Base-by-base conservation (phyloP, 305 asterid genomes). In the Ajuga reptans region DNA sequence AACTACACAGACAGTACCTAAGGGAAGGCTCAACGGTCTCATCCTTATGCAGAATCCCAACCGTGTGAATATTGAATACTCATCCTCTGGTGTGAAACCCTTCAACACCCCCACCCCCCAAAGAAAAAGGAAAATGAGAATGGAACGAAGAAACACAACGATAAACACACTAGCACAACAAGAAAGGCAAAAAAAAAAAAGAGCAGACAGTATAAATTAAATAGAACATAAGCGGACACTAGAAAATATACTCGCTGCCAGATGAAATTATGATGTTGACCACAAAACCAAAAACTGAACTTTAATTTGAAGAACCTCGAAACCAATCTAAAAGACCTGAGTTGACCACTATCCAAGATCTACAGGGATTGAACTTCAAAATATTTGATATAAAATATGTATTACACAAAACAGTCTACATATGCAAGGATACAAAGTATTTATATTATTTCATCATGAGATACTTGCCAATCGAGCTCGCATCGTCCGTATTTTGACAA, bases 381-480 rank as follows among this genome's bases (percentile, higher is more conserved):
- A 45, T 61, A 7, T 64, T 59, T 49, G 9, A 57, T 57, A 16
- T 74, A 53, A 41, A 6, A 37, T 72, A 60, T 41, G 69, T 36
- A 51, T 50, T 33, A 59, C 2, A 68, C 16, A 43, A 29, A 36
- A 68, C 12, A 57, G 53, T 51, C 67, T 66, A 41, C 46, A 56
- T 43, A 68, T 27, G 51, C 59, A 60, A 64, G 68, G 70, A 61
- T 58, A 42, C 59, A 47, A 73, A 77, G 45, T 15, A 59, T 39
- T 71, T 41, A 27, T 33, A 66, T 31, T 72, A 72, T 34, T 71
- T 67, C 39, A 76, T 55, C 39, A 54, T 67, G 52, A 74, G 72
- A 76, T 69, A 84, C 95, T 86, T 86, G 81, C 99, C 91, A 93
- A 77, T 77, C 99, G 95, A 82, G 99, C 99, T 78, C 90, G 90